Evolutionary conservation across 805 yeast species (phyloP).

Genomic region (Yarrowia yakushimensis): DNA sequence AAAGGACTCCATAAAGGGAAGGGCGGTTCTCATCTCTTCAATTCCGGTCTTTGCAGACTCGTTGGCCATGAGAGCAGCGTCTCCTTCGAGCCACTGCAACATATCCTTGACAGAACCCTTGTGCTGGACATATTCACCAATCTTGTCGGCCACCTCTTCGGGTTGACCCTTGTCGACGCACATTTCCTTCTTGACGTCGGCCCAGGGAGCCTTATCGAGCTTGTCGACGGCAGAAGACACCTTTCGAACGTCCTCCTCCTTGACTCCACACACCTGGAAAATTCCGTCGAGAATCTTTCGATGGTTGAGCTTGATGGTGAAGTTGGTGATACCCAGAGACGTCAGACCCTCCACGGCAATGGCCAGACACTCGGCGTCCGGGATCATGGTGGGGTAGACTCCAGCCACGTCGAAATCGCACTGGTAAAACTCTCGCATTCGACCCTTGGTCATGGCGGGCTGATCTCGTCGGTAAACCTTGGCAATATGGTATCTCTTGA

Average conservation of each 20-base stretch:
- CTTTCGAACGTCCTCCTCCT: conserved; percentile 88
- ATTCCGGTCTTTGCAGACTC: conserved; percentile 77
- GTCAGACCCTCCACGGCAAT: conserved; percentile 81
- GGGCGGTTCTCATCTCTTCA: conserved; percentile 69
- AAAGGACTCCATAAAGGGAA: conserved; percentile 78
- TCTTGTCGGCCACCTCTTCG: conserved; percentile 87
- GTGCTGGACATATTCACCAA: conserved; percentile 85
- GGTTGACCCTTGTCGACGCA: conserved; percentile 84
- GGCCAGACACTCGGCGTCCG: conserved; percentile 87
- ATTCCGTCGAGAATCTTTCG: conserved; percentile 95
- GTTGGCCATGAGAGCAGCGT: conserved; percentile 58
- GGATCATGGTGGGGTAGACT: conserved; percentile 85
- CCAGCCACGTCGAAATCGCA: conserved; percentile 99
- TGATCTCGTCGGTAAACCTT: conserved; percentile 98
- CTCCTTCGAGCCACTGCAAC: conserved; percentile 52
- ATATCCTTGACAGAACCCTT: conserved; percentile 54
- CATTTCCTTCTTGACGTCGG: conserved; percentile 87
- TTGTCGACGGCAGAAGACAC: conserved; percentile 95
- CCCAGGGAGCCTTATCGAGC: conserved; percentile 95
- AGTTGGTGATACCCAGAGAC: conserved; percentile 78
- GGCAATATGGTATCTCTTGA: conserved; percentile 95
- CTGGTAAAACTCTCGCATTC: conserved; percentile 99
- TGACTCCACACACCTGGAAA: conserved; percentile 91
- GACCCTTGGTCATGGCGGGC: conserved; percentile 99
- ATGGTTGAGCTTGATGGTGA: conserved; percentile 90